phyloP scores from a whole-genome alignment of 805 yeast genomes.

The Yarrowia bubula region DNA sequence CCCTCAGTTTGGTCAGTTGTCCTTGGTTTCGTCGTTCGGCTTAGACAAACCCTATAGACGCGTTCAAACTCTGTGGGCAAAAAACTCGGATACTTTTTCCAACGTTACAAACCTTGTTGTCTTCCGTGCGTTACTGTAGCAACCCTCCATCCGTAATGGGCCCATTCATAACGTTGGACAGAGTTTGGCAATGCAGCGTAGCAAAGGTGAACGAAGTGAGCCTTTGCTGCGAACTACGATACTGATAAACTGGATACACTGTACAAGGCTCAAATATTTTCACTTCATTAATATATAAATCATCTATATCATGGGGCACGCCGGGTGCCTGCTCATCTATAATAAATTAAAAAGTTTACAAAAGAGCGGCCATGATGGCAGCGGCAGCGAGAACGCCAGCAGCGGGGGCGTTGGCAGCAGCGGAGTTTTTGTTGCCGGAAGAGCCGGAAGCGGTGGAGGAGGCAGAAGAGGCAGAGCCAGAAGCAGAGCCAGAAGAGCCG shows the following conservation, averaged over 20 bases:
- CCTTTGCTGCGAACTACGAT: too few relatives aligned
- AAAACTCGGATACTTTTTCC: too few relatives aligned
- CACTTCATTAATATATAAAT: neutral
- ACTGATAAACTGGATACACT: too few relatives aligned
- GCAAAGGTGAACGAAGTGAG: too few relatives aligned
- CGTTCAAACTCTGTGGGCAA: neutral
- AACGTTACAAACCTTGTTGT: neutral
- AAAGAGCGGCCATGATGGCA: constrained; percentile 29
- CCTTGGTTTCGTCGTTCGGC: too few relatives aligned
- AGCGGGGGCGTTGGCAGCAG: constrained; percentile 28
- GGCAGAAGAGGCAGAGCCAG: constrained; percentile 29
- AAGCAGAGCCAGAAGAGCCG: constrained; percentile 29
- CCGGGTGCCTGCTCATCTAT: neutral
- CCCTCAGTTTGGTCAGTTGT: too few relatives aligned
- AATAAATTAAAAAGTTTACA: constrained; percentile 15
- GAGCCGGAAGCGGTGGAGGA: constrained; percentile 30
- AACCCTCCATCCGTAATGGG: neutral
- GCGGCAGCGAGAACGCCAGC: constrained; percentile 30
- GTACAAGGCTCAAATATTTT: too few relatives aligned
- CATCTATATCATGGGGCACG: constrained; percentile 10
- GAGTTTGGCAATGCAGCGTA: neutral
- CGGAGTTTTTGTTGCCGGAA: constrained; percentile 24
- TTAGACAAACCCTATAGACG: too few relatives aligned
- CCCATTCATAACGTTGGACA: neutral
- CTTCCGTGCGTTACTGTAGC: neutral